Conservation (phyloP, 192 early-diverging fungal genomes). For the Spinellus fusiger region DNA sequence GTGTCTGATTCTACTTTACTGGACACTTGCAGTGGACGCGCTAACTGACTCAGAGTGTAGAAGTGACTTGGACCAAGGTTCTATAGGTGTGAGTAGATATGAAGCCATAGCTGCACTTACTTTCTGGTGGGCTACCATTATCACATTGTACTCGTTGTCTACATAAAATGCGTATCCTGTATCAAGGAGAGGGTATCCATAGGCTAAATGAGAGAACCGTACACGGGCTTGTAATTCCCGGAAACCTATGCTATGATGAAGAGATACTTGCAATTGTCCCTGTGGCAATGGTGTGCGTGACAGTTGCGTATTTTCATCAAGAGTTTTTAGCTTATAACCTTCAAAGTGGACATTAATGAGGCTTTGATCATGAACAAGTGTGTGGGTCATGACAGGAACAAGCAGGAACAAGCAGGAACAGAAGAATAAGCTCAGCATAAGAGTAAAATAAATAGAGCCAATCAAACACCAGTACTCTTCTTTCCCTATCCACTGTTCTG, state of each 20-base stretch:
- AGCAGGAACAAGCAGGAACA: background rate
- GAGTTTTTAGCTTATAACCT: conserved; percentile 62
- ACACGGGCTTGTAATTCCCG: conserved; percentile 57
- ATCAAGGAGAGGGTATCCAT: conserved; percentile 29
- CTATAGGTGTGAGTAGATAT: background rate
- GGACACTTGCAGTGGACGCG: conserved; percentile 12
- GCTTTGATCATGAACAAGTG: conserved; percentile 33
- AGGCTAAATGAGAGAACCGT: conserved; percentile 58
- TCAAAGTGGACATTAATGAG: conserved; percentile 63
- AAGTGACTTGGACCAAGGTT: background rate
- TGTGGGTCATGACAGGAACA: conserved; percentile 4
- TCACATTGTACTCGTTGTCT: conserved; percentile 28
- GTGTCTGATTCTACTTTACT: conserved; percentile 19
- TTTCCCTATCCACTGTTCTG: no score
- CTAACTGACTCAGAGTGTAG: conserved; percentile 3
- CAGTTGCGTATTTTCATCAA: conserved; percentile 31
- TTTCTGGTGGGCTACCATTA: conserved; percentile 30
- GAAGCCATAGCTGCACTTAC: conserved; percentile 15
- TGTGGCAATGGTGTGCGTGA: conserved; percentile 21
- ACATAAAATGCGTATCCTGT: conserved; percentile 30
- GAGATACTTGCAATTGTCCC: conserved; percentile 29
- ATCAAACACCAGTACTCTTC: no score
- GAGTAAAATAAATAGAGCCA: background rate
- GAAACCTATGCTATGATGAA: conserved; percentile 49
- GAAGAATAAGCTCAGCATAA: background rate